These are phyloP conservation scores for Taiozyma sp. DNA, from an alignment of 1,139 yeast species.

Conservation along the genomic window DNA sequence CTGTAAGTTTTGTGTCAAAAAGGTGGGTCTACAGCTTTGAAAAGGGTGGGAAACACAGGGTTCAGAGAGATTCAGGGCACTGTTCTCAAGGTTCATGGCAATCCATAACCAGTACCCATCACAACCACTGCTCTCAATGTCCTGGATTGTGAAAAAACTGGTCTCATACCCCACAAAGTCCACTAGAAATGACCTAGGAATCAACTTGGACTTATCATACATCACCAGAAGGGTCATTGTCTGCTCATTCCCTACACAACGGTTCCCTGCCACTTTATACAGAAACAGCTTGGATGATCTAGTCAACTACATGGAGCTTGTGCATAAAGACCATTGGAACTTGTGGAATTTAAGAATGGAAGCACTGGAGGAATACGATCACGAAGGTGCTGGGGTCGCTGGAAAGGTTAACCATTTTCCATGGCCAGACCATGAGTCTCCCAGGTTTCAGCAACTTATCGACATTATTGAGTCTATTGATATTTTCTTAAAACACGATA, in stretches of 20 bases:
- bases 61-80: too few relatives aligned
- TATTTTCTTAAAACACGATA: conserved; percentile 30
- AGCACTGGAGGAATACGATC: conserved; percentile 43
- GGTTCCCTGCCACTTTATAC: conserved; percentile 40
- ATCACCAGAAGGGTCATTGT: conserved; percentile 58
- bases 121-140: not conserved
- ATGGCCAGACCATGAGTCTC: conserved; percentile 76
- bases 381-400: conserved; percentile 24
- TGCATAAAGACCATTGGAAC: conserved; percentile 58
- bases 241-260: conserved; percentile 65
- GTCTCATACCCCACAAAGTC: conserved; percentile 8
- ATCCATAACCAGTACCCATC: not conserved
- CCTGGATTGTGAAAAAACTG: conserved; percentile 1
- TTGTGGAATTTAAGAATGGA: conserved; percentile 72
- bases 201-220: conserved; percentile 55
- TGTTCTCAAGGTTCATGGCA: not conserved
- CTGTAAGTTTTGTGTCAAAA: not conserved
- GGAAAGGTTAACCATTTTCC: conserved; percentile 14
- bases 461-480: conserved; percentile 41
- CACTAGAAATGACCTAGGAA: conserved; percentile 16
- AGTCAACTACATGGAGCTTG: conserved; percentile 38
- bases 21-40: too few relatives aligned
- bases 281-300: conserved; percentile 52
- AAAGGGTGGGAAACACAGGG: too few relatives aligned
- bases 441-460: conserved; percentile 50